These are phyloP conservation scores for Ustilago hordei DNA, from an alignment of 1,284 basidiomycete genomes.

Conservation along the genomic window DNA sequence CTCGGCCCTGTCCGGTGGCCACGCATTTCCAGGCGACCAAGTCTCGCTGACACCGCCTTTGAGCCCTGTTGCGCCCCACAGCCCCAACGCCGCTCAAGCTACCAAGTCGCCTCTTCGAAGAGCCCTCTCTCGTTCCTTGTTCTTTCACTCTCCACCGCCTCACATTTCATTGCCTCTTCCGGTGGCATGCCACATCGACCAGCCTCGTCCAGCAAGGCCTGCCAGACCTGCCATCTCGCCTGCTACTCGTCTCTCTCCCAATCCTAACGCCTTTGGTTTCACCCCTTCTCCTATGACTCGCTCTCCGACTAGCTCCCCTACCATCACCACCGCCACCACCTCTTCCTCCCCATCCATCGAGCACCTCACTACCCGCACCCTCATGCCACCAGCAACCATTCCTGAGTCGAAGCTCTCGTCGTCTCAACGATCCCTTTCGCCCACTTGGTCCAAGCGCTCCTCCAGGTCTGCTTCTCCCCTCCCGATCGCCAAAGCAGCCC, in stretches of 20 bases:
- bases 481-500: constrained; percentile 5
- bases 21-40: constrained; percentile 6
- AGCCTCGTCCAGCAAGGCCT: constrained; percentile 14
- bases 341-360: constrained; percentile 2
- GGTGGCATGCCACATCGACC: neutral
- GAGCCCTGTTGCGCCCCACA: constrained; percentile 21
- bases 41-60: constrained; percentile 34
- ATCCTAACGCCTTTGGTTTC: constrained; percentile 14
- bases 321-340: constrained; percentile 15
- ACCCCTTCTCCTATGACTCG: constrained; percentile 15
- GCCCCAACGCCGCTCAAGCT: constrained; percentile 11
- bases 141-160: constrained; percentile 15
- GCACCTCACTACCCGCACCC: constrained; percentile 13
- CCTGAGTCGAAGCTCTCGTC: constrained; percentile 3
- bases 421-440: constrained; percentile 12
- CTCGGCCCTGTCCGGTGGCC: constrained; percentile 9
- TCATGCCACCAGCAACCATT: constrained; percentile 13
- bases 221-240: constrained; percentile 19
- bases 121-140: constrained; percentile 28
- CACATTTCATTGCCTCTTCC: constrained; percentile 18
- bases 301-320: constrained; percentile 13
- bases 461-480: constrained; percentile 12
- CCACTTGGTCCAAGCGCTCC: constrained; percentile 20
- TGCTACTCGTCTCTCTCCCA: constrained; percentile 11
- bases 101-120: constrained; percentile 37